A percentile compares a stretch with the other conserved stretches of the same genome.
Conservation (phyloP, 2,329 filamentous ascomycete genomes). For the Aspergillus felis region DNA sequence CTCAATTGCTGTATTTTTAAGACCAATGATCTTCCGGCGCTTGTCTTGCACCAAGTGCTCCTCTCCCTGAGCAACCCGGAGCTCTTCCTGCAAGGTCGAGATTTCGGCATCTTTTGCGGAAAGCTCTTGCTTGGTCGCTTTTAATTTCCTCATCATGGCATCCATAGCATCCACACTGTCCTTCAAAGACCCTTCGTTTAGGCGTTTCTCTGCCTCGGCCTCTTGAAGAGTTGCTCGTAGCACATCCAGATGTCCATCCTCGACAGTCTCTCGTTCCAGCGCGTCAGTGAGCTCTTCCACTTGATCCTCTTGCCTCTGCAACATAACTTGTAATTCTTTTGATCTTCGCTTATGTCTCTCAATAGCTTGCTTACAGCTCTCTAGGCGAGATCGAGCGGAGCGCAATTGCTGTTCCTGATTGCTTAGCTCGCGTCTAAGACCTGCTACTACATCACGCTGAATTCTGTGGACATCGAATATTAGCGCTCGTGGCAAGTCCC, state of each 20-base stretch:
- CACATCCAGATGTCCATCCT: constrained; percentile 61
- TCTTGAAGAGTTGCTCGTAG: constrained; percentile 58
- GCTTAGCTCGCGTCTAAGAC: constrained; percentile 54
- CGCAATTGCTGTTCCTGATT: constrained; percentile 50
- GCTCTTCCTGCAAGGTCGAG: constrained; percentile 35
- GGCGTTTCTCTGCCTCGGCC: constrained; percentile 46
- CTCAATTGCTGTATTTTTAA: constrained; percentile 61
- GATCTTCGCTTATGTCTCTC: constrained; percentile 47
- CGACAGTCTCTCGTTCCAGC: constrained; percentile 54
- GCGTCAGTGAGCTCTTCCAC: constrained; percentile 65
- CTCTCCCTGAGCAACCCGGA: constrained; percentile 57
- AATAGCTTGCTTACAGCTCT: constrained; percentile 49
- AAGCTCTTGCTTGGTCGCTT: constrained; percentile 33
- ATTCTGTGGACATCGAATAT: constrained; percentile 24
- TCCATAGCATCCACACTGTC: constrained; percentile 48
- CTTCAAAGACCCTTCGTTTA: constrained; percentile 43
- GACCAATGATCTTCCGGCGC: constrained; percentile 52
- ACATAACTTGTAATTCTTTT: constrained; percentile 50
- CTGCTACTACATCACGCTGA: constrained; percentile 47
- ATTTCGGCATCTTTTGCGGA: constrained; percentile 33
- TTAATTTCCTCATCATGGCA: constrained; percentile 38
- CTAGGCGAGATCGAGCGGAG: constrained; percentile 46
- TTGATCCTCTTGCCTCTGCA: constrained; percentile 59
- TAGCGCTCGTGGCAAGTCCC: constrained; percentile 1
- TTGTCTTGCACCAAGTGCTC: constrained; percentile 47